A percentile compares a stretch with the other conserved stretches of the same genome.
Conservation (phyloP, 768 basidiomycete species). For the Rossbeevera mucosa region DNA sequence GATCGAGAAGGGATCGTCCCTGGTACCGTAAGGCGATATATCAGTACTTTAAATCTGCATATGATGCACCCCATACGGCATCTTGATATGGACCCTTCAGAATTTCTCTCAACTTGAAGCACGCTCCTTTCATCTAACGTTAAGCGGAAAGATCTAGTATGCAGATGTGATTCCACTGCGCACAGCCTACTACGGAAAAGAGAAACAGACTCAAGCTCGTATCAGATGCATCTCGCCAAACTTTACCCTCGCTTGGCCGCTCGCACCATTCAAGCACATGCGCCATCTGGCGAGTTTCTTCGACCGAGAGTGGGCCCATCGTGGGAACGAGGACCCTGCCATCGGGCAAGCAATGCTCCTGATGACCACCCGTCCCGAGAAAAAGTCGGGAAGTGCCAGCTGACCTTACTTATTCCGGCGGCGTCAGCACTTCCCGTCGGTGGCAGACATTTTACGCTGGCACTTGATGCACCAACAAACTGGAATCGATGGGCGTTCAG, state of each 20-base stretch:
- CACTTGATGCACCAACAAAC: slow-evolving; percentile 24
- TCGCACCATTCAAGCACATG: neutral
- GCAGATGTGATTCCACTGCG: slow-evolving; percentile 29
- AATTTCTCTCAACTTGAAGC: slow-evolving; percentile 23
- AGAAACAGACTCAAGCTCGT: slow-evolving; percentile 3
- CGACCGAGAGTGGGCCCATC: neutral
- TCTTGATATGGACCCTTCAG: slow-evolving; percentile 28
- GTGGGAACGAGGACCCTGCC: slow-evolving; percentile 9
- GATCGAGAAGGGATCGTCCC: slow-evolving; percentile 37
- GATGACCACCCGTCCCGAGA: slow-evolving; percentile 14
- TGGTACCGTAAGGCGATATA: slow-evolving; percentile 34
- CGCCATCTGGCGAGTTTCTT: slow-evolving; percentile 1
- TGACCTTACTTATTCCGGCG: slow-evolving; percentile 10
- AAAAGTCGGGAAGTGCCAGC: slow-evolving; percentile 16
- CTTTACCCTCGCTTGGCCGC: slow-evolving; percentile 11
- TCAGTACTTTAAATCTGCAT: slow-evolving; percentile 31
- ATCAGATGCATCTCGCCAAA: slow-evolving; percentile 8
- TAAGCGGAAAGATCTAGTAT: slow-evolving; percentile 33
- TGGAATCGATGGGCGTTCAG: slow-evolving; percentile 11
- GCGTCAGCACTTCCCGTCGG: slow-evolving; percentile 12
- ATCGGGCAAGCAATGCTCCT: slow-evolving; percentile 3
- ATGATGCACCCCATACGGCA: slow-evolving; percentile 34
- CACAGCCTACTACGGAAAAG: slow-evolving; percentile 23
- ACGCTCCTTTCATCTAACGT: slow-evolving; percentile 34
- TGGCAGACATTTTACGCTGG: slow-evolving; percentile 18